phyloP scores from a whole-genome alignment of 441 rosid species.

The Theobroma grandiflorum region DNA sequence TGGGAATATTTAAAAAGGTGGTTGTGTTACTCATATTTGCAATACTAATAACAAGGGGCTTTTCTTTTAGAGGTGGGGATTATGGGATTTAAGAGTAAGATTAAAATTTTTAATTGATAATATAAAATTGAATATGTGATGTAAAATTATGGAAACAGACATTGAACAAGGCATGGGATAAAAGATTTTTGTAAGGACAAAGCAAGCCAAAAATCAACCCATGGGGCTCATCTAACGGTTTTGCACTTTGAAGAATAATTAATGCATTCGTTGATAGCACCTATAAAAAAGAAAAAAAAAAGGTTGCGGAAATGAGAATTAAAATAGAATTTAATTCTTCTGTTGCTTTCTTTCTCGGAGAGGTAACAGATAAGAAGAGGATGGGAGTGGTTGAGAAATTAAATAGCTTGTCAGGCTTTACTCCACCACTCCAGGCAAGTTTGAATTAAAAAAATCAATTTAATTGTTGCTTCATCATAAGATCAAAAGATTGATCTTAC shows the following conservation, averaged over 20 bases:
- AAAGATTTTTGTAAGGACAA: neutral
- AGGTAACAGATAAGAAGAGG: neutral
- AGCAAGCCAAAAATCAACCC: neutral
- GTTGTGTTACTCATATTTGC: neutral
- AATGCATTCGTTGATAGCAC: neutral
- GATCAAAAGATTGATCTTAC: neutral
- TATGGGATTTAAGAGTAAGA: neutral
- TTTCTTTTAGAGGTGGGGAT: neutral
- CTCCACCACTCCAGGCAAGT: neutral
- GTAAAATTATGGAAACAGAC: too few relatives aligned
- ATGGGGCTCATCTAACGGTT: neutral
- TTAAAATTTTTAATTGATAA: too few relatives aligned
- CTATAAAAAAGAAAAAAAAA: neutral
- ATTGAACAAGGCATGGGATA: too few relatives aligned
- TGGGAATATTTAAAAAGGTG: neutral
- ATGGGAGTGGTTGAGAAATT: neutral
- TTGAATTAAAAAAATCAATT: neutral
- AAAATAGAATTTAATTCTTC: neutral
- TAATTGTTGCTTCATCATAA: slow-evolving; percentile 2
- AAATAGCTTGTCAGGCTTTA: neutral
- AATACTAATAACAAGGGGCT: neutral
- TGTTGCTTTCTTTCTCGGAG: neutral
- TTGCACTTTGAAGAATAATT: neutral
- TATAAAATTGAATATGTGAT: too few relatives aligned
- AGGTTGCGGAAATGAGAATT: neutral